Conservation (phyloP, 108 stramenopile genomes). For the Cyclotella kingstonii region DNA sequence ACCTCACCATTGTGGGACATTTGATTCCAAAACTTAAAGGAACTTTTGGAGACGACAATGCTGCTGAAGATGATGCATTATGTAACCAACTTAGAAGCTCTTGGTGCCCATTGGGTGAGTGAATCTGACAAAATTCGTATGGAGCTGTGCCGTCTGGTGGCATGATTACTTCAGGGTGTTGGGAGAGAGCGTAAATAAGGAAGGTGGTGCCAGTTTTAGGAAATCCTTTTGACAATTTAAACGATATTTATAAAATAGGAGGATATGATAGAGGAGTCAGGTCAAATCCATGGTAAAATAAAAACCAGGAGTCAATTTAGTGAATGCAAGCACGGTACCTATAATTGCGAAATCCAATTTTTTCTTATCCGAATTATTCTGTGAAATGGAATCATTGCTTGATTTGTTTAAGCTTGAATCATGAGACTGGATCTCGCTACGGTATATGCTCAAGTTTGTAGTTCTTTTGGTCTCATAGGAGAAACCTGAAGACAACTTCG, state of each 20-base stretch:
- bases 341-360: conserved; percentile 5
- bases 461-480: too few relatives aligned
- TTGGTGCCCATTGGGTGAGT: neutral
- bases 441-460: too few relatives aligned
- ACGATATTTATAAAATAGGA: too few relatives aligned
- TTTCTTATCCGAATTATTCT: neutral
- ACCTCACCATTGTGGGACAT: too few relatives aligned
- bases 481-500: too few relatives aligned
- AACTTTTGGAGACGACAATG: neutral
- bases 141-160: conserved; percentile 8
- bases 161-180: conserved; percentile 22
- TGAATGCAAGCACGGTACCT: too few relatives aligned
- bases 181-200: conserved; percentile 8
- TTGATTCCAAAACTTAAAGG: too few relatives aligned
- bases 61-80: neutral
- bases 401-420: neutral
- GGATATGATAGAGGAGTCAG: too few relatives aligned
- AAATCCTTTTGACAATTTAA: too few relatives aligned
- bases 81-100: conserved; percentile 4
- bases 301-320: too few relatives aligned
- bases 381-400: neutral
- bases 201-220: conserved; percentile 20
- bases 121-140: conserved; percentile 15
- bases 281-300: too few relatives aligned
- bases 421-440: too few relatives aligned